Evolutionary conservation across 257 asterid genomes (phyloP), one percentile per base, ranked within the genome.

Genomic region (Fraxinus anomala): DNA sequence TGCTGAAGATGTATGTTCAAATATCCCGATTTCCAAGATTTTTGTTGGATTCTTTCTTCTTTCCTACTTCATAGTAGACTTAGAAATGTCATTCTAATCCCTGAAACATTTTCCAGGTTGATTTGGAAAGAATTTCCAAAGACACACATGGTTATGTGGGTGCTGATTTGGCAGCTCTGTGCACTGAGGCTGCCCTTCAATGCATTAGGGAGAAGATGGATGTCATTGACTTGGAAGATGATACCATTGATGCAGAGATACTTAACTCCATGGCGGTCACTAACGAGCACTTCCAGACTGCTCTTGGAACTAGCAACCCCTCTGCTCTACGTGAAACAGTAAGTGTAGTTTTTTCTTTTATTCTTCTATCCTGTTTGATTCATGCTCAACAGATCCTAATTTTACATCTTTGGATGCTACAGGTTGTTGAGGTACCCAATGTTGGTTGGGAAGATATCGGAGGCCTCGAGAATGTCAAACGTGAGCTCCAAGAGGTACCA

Each of bases 191-290:
- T 77, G 95, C 95, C 21, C 90, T 90, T 40, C 95, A 88, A 47
- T 90, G 93, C 81, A 90, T 88, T 39, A 87, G 95, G 83, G 95
- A 90, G 87, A 90, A 90, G 83, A 90, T 90, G 95, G 95, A 88
- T 16, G 87, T 90, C 76, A 90, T 90, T 4, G 91, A 90, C 86
- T 80, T 90, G 88, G 95, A 88, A 76, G 95, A 88, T 21, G 95
- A 88, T n/a, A 31, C 89, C 68, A 90, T 90, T 16, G 93, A 87
- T 83, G 95, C 95, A 13, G 95, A 90, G 86, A 87, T 90, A 63
- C 85, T 90, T 23, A 86, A 89, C 81, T 87, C 96, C 74, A 89
- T 90, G 96, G 90, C 93, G 80, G 90, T 90, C 28, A 84, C 92
- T 1, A 89, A 87, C 21, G 96, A 89, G 81, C 93, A 90, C 77